Percentiles rank a stretch among this genome's conserved stretches.
Conservation (phyloP, 768 basidiomycete genomes). For the Phanerochaete sordida region DNA sequence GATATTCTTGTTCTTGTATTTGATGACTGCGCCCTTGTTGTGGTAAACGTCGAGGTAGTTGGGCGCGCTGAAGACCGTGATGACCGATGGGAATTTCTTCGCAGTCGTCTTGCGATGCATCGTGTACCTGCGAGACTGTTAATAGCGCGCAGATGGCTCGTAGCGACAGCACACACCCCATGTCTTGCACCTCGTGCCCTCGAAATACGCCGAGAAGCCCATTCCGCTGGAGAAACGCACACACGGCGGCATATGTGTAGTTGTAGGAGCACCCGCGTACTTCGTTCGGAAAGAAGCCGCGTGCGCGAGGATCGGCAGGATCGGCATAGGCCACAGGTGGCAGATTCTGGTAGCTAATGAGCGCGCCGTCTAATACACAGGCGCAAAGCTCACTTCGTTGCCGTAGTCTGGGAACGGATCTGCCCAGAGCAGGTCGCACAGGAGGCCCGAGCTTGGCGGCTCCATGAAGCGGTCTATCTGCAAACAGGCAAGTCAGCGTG, state of each 20-base stretch:
- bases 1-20: constrained; percentile 95
- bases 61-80: constrained; percentile 81
- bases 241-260: constrained; percentile 90
- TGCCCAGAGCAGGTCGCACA: constrained; percentile 96
- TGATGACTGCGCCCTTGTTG: constrained; percentile 95
- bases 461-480: constrained; percentile 93
- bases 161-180: constrained; percentile 56
- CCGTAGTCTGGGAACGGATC: constrained; percentile 92
- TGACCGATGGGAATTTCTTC: constrained; percentile 13
- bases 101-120: constrained; percentile 9
- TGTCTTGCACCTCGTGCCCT: constrained; percentile 96
- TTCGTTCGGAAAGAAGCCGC: constrained; percentile 66
- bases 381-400: constrained; percentile 70
- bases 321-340: not conserved
- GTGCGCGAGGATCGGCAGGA: not conserved
- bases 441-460: constrained; percentile 85
- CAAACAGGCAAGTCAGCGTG: not conserved
- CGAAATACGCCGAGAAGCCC: constrained; percentile 89
- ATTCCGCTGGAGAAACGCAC: constrained; percentile 91
- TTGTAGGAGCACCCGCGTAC: constrained; percentile 90
- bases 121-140: constrained; percentile 23
- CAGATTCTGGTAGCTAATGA: not conserved
- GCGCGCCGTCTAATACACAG: too few species aligned
- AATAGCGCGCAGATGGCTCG: not conserved
- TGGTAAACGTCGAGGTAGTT: constrained; percentile 96